A percentile compares a stretch with the other conserved stretches of the same genome.
phyloP scores from a whole-genome alignment of 1,139 yeast species.

The Hemisphaericaspora xylanilytica region DNA sequence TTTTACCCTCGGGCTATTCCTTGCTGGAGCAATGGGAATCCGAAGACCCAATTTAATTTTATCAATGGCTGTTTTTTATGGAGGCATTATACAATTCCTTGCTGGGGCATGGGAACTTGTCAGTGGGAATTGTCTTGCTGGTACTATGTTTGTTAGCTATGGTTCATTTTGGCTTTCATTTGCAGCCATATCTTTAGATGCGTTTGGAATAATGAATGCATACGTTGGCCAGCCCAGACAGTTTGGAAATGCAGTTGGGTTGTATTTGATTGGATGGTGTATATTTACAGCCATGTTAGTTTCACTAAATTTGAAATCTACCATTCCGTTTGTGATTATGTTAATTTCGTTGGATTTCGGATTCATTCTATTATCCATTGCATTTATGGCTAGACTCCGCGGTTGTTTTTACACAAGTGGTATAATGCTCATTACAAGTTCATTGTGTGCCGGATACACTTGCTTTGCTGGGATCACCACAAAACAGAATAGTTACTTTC shows the following conservation, averaged over 20 bases:
- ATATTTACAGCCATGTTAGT: constrained; percentile 42
- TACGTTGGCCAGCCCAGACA: constrained; percentile 41
- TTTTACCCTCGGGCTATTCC: constrained; percentile 43
- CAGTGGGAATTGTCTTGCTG: constrained; percentile 41
- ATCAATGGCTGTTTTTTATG: constrained; percentile 43
- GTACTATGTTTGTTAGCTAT: constrained; percentile 40
- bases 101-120: constrained; percentile 55
- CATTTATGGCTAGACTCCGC: constrained; percentile 33
- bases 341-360: constrained; percentile 38
- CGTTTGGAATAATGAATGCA: constrained; percentile 57
- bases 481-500: constrained; percentile 28
- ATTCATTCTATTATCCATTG: constrained; percentile 42
- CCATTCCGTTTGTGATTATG: constrained; percentile 37
- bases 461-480: constrained; percentile 37
- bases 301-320: constrained; percentile 42
- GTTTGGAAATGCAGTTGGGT: constrained; percentile 37
- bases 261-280: constrained; percentile 46
- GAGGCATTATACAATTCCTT: constrained; percentile 46
- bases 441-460: constrained; percentile 42
- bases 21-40: constrained; percentile 43
- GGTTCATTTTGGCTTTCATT: constrained; percentile 45
- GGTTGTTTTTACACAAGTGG: constrained; percentile 42
- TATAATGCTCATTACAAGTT: constrained; percentile 39
- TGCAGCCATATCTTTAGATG: constrained; percentile 32
- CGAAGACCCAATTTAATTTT: constrained; percentile 37